A percentile compares a stretch with the other conserved stretches of the same genome.
Conservation (phyloP, 352 stramenopile genomes). For the Phytopythium cucurbitacearum region DNA sequence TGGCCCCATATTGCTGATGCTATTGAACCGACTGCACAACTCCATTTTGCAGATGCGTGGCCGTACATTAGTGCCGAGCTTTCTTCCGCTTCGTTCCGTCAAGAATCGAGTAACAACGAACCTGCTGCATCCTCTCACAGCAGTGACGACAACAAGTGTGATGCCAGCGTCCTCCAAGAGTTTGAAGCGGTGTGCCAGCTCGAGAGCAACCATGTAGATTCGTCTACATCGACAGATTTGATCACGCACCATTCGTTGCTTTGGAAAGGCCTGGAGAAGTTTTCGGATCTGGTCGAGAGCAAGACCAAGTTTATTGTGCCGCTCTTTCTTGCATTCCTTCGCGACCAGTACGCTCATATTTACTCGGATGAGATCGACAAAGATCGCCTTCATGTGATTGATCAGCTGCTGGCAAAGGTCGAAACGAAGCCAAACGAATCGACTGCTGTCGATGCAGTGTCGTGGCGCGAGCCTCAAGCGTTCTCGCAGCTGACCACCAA, state of each 20-base stretch:
- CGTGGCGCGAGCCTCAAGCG: constrained; percentile 20
- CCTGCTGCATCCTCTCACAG: background rate
- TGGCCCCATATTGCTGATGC: constrained; percentile 78
- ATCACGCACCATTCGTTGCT: constrained; percentile 74
- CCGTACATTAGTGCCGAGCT: constrained; percentile 52
- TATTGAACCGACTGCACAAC: constrained; percentile 44
- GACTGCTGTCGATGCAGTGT: background rate
- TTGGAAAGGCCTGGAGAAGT: constrained; percentile 78
- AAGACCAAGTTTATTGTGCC: constrained; percentile 87
- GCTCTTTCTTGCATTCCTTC: constrained; percentile 78
- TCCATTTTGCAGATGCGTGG: constrained; percentile 69
- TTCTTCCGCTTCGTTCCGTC: constrained; percentile 32
- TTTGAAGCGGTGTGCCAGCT: constrained; percentile 53
- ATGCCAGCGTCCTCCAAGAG: constrained; percentile 18
- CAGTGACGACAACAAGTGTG: constrained; percentile 2
- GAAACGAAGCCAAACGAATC: constrained; percentile 9
- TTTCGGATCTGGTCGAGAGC: constrained; percentile 64
- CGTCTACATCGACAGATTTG: constrained; percentile 51
- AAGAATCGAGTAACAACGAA: constrained; percentile 14
- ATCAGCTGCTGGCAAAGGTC: constrained; percentile 45
- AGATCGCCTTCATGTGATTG: constrained; percentile 32
- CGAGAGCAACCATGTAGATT: constrained; percentile 41
- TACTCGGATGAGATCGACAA: constrained; percentile 71
- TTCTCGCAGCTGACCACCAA: constrained; percentile 63
- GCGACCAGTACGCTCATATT: constrained; percentile 74